These are phyloP conservation scores for Phytopythium ostracodes DNA, from an alignment of 352 stramenopile genomes.

Conservation along the genomic window DNA sequence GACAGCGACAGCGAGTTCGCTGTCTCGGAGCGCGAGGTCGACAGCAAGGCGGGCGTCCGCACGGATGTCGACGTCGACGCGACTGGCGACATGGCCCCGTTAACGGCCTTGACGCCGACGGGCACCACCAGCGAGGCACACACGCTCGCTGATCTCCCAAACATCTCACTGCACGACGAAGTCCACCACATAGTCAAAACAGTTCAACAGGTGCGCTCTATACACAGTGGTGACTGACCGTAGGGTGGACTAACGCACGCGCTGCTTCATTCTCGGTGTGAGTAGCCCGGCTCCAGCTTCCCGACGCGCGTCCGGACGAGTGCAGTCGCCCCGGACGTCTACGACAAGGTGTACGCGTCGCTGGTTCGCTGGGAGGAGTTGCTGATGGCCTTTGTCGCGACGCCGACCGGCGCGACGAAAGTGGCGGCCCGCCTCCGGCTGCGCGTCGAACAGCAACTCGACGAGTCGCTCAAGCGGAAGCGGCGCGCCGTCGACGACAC, in stretches of 20 bases:
- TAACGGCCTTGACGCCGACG: too few species aligned
- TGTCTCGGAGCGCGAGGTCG: background rate
- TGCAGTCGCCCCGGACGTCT: background rate
- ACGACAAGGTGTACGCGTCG: background rate
- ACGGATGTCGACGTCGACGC: background rate
- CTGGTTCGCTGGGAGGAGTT: background rate
- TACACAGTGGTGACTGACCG: background rate
- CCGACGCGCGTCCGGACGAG: background rate
- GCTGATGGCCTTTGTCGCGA: background rate
- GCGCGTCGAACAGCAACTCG: background rate
- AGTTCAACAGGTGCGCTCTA: background rate
- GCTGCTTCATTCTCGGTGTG: background rate
- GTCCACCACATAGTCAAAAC: background rate
- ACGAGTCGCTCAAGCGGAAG: background rate
- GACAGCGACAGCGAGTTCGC: background rate
- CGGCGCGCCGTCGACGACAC: background rate
- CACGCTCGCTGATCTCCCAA: background rate
- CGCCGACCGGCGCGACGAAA: background rate
- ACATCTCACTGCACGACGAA: background rate
- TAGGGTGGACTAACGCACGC: background rate
- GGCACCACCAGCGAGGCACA: background rate
- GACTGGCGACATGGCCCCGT: background rate
- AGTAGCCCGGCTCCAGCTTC: background rate
- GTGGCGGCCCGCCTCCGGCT: background rate
- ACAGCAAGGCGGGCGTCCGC: background rate